phyloP scores from a whole-genome alignment of 495 filamentous ascomycete genomes.

The Cercophora newfieldiana region DNA sequence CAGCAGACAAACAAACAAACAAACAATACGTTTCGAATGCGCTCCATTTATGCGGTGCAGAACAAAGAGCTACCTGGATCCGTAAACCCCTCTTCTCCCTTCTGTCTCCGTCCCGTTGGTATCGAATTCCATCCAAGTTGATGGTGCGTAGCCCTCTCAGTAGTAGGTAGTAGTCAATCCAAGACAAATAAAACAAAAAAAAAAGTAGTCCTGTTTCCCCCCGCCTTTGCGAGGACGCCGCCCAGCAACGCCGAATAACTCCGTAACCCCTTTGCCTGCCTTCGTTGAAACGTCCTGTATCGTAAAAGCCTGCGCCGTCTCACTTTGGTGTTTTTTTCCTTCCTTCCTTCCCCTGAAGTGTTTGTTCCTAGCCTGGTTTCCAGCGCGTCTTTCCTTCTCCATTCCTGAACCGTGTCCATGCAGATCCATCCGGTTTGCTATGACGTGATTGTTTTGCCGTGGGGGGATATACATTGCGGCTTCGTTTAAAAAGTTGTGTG shows the following conservation, averaged over 20 bases:
- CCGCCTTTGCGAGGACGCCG: slow-evolving; percentile 23
- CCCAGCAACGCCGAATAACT: slow-evolving; percentile 29
- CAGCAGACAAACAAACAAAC: neutral
- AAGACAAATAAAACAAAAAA: slow-evolving; percentile 6
- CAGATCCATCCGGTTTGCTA: neutral
- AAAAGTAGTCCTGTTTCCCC: slow-evolving; percentile 9
- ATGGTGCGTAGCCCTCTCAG: neutral
- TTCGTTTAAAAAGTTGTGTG: neutral
- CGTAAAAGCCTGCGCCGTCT: slow-evolving; percentile 16
- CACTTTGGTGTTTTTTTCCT: neutral
- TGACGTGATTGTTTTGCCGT: neutral
- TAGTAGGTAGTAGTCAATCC: neutral
- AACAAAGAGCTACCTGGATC: neutral
- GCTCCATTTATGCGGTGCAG: slow-evolving; percentile 2
- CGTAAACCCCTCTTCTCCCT: neutral
- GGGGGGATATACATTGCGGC: neutral
- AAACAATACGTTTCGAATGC: slow-evolving; percentile 5
- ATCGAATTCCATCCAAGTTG: neutral
- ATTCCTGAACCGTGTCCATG: neutral
- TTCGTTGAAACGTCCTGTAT: slow-evolving; percentile 13
- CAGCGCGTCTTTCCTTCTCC: neutral
- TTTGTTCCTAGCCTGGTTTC: neutral
- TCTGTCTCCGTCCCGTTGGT: neutral
- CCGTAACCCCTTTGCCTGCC: slow-evolving; percentile 18
- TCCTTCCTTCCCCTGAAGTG: neutral